These are phyloP conservation scores for Ophiostoma triangulosporum DNA, from an alignment of 2,329 filamentous ascomycete species.

Conservation along the genomic window DNA sequence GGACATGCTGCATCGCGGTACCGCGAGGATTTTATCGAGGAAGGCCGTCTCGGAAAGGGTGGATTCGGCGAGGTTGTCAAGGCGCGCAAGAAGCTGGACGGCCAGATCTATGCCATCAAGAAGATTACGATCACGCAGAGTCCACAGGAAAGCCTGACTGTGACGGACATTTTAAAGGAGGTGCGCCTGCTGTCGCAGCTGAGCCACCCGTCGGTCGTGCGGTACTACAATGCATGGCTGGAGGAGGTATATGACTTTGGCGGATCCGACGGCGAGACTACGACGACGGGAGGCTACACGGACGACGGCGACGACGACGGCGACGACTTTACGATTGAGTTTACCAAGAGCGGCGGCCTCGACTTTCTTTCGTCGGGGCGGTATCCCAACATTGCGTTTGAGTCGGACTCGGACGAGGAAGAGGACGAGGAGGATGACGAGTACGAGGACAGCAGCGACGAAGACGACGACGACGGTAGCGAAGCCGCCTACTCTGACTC, in stretches of 20 bases:
- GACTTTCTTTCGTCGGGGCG: slow-evolving; percentile 89
- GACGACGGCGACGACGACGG: slow-evolving; percentile 17
- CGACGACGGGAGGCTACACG: slow-evolving; percentile 30
- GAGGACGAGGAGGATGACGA: slow-evolving; percentile 29
- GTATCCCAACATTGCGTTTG: slow-evolving; percentile 66
- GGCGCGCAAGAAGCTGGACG: slow-evolving; percentile 85
- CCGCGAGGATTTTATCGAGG: slow-evolving; percentile 77
- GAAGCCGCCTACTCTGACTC: slow-evolving; percentile 7
- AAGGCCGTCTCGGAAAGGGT: slow-evolving; percentile 78
- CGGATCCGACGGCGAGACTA: slow-evolving; percentile 41
- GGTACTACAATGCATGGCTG: slow-evolving; percentile 93
- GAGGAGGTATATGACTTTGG: slow-evolving; percentile 50
- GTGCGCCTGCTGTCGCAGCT: slow-evolving; percentile 83
- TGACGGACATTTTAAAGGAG: slow-evolving; percentile 73
- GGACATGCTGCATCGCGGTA: slow-evolving; percentile 57
- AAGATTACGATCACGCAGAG: slow-evolving; percentile 85
- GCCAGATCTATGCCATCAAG: slow-evolving; percentile 89
- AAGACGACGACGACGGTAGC: slow-evolving; percentile 6
- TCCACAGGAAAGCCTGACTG: slow-evolving; percentile 63
- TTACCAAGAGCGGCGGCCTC: slow-evolving; percentile 61
- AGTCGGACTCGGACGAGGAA: slow-evolving; percentile 35
- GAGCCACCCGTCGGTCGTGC: slow-evolving; percentile 74
- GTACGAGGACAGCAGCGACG: slow-evolving; percentile 20
- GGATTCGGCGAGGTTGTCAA: slow-evolving; percentile 96
- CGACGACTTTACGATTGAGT: slow-evolving; percentile 34